These are phyloP conservation scores for Microstegium vimineum DNA, from an alignment of 176 grass and related monocot species.

Conservation along the genomic window DNA sequence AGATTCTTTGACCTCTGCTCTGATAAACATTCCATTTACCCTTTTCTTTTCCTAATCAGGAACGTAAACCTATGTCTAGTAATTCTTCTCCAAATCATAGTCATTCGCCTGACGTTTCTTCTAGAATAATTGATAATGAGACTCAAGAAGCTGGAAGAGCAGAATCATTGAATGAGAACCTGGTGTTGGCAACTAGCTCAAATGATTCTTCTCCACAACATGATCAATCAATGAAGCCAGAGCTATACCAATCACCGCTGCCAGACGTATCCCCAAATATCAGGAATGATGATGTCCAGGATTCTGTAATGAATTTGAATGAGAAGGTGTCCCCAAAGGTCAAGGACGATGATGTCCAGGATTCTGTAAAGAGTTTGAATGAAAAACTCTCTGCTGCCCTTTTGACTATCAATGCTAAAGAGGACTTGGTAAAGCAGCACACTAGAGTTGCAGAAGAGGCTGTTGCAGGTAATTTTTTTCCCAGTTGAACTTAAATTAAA, in stretches of 20 bases:
- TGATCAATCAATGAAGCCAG: constrained; percentile 19
- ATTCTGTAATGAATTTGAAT: constrained; percentile 62
- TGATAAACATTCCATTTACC: constrained; percentile 25
- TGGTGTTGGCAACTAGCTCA: constrained; percentile 7
- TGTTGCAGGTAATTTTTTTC: constrained; percentile 58
- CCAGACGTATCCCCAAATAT: constrained; percentile 29
- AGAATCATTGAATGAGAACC: constrained; percentile 39
- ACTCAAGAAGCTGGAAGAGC: constrained; percentile 30
- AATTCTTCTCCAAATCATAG: constrained; percentile 44
- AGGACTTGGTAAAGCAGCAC: constrained; percentile 94
- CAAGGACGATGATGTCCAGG: constrained; percentile 31
- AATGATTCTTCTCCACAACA: constrained; percentile 36
- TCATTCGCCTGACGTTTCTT: constrained; percentile 38
- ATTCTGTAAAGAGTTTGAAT: constrained; percentile 68
- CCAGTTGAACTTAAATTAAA: neutral
- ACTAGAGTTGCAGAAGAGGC: constrained; percentile 95
- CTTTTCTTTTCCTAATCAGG: constrained; percentile 27
- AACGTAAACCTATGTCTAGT: constrained; percentile 22
- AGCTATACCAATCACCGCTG: constrained; percentile 11
- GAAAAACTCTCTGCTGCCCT: constrained; percentile 83
- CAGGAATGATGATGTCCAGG: constrained; percentile 35
- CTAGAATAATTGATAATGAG: constrained; percentile 41
- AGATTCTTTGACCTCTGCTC: constrained; percentile 6
- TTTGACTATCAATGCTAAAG: constrained; percentile 71
- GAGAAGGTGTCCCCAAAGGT: constrained; percentile 39